Base-by-base conservation (phyloP, 345 rosid species). In the Salix purpurea region DNA sequence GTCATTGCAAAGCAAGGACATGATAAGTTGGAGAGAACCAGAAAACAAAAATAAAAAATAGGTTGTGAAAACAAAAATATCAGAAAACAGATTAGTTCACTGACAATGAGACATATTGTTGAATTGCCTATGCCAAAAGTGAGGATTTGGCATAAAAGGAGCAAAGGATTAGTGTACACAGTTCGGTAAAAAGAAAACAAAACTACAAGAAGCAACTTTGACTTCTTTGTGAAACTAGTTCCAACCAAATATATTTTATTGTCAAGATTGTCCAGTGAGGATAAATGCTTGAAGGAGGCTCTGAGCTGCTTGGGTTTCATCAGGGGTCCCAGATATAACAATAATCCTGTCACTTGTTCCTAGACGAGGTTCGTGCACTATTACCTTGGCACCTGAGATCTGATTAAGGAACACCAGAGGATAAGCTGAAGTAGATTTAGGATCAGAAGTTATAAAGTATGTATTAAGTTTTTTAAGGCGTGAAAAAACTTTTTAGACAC, bases 331-430 rank as follows among this genome's bases (percentile, higher is more conserved):
- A 64, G 97, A 92, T 80, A 96, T 93, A 79, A 96, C 96, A 70
- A 93, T 72, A 82, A 90, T 88, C 86, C 94, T 85, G 85, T 93
- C 96, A 77, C 84, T 85, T 84, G 91, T 84, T 85, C 94, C 98
- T 70, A 81, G 68, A 74, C 72, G 81, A 85, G 94, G 90, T 84
- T 96, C 97, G 65, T 90, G 97, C 84, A 96, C 89, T 46, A 84
- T 82, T 82, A 93, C 96, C 77, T 93, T 93, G 72, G 99, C 99
- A 76, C 99, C 98, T 73, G 99, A 96, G 73, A 92, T 91, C 99
- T 96, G 94, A 85, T 82, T 78, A 72, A 81, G 60, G 76, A 81
- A 77, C 81, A 86, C 70, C 74, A 26, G 46, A 83, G 61, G 80
- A 70, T 80, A 72, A 87, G 80, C 67, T 80, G 61, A 52, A 72